phyloP scores from a whole-genome alignment of 2,329 filamentous ascomycete genomes.

The Paecilomyces sp. region DNA sequence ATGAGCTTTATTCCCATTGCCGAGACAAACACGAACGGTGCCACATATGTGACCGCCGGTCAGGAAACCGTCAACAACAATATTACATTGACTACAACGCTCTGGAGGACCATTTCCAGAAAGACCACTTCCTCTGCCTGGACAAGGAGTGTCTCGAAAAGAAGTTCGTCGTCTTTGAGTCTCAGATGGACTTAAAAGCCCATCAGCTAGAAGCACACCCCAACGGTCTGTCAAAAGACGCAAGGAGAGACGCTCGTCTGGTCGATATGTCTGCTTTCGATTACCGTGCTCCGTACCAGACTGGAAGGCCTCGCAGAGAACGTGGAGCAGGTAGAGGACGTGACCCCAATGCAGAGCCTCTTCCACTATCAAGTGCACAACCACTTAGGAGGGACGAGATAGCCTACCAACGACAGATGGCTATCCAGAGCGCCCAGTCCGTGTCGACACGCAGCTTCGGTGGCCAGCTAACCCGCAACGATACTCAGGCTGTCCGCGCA shows the following conservation, averaged over 20 bases:
- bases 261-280: conserved; percentile 88
- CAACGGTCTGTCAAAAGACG: conserved; percentile 71
- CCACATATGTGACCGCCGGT: conserved; percentile 77
- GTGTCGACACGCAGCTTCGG: conserved; percentile 75
- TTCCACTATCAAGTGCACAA: conserved; percentile 70
- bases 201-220: conserved; percentile 83
- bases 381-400: conserved; percentile 78
- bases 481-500: conserved; percentile 41
- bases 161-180: conserved; percentile 95
- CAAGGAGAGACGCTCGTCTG: conserved; percentile 70
- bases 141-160: conserved; percentile 89
- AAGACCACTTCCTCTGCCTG: conserved; percentile 77
- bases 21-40: conserved; percentile 91
- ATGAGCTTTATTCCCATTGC: conserved; percentile 91
- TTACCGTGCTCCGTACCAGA: conserved; percentile 63
- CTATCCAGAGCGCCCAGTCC: conserved; percentile 81
- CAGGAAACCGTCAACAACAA: conserved; percentile 62
- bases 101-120: conserved; percentile 77
- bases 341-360: conserved; percentile 77
- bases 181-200: conserved; percentile 88
- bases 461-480: conserved; percentile 62
- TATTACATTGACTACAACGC: conserved; percentile 88
- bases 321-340: conserved; percentile 61
- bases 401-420: conserved; percentile 85
- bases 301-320: conserved; percentile 51